phyloP scores from a whole-genome alignment of 257 asterid genomes.

The Solanum chiquidenum region DNA sequence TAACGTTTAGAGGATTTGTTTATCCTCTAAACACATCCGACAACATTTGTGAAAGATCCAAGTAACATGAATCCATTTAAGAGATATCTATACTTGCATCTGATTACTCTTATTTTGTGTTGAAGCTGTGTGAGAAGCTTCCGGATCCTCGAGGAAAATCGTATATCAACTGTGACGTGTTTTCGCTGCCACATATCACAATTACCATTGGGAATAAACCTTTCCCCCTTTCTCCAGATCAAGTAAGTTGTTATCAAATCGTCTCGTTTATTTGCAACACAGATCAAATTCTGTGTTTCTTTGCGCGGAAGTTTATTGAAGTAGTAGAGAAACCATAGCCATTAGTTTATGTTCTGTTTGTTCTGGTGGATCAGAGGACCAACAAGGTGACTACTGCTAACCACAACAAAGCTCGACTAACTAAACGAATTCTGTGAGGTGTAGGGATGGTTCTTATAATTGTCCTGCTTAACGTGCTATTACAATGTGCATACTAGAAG shows the following conservation, averaged over 20 bases:
- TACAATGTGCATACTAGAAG: neutral
- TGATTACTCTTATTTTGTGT: neutral
- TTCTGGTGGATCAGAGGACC: neutral
- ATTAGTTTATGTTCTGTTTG: neutral
- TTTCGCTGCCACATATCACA: constrained; percentile 16
- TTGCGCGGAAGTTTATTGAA: neutral
- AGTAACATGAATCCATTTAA: neutral
- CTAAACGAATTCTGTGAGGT: neutral
- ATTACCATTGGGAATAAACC: constrained; percentile 18
- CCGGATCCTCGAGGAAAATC: constrained; percentile 19
- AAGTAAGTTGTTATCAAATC: constrained; percentile 1
- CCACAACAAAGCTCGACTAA: neutral
- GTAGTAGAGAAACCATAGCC: neutral
- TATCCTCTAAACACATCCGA: neutral
- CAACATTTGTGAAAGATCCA: neutral
- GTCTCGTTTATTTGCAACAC: neutral
- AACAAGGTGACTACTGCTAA: neutral
- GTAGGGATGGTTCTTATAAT: neutral
- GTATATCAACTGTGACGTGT: constrained; percentile 9
- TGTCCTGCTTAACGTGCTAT: neutral
- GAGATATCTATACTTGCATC: neutral
- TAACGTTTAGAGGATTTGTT: neutral
- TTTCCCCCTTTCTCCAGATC: constrained; percentile 19
- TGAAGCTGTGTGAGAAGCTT: constrained; percentile 21
- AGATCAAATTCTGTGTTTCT: neutral